phyloP scores from a whole-genome alignment of 371 early-diverging fungal genomes.

The Dentiscutata heterogama region DNA sequence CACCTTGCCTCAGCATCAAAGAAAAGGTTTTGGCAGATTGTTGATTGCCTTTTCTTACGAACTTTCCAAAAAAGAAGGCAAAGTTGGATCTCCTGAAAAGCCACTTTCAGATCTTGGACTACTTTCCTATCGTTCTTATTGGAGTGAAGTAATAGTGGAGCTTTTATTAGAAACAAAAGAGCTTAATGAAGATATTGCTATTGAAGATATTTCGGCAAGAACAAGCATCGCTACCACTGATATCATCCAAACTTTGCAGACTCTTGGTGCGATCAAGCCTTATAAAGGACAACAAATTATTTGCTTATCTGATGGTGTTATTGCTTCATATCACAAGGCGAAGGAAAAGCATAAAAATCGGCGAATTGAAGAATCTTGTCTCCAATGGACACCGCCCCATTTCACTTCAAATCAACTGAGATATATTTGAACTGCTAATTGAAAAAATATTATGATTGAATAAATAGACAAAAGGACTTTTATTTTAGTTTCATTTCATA shows the following conservation, averaged over 20 bases:
- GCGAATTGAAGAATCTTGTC: slow-evolving; percentile 80
- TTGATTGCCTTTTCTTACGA: slow-evolving; percentile 98
- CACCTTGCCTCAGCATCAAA: slow-evolving; percentile 98
- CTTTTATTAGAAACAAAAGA: slow-evolving; percentile 56
- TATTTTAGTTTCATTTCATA: too few species aligned
- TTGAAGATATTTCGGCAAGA: slow-evolving; percentile 85
- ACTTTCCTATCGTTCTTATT: slow-evolving; percentile 95
- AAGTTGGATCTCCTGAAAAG: slow-evolving; percentile 98
- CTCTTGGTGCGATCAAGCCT: slow-evolving; percentile 93
- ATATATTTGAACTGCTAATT: slow-evolving; percentile 49
- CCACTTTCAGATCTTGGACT: slow-evolving; percentile 99
- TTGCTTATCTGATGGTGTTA: slow-evolving; percentile 88
- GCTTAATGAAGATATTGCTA: slow-evolving; percentile 65
- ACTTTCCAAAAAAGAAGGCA: slow-evolving; percentile 95
- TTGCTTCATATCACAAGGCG: slow-evolving; percentile 80
- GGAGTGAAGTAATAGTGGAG: slow-evolving; percentile 89
- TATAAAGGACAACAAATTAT: slow-evolving; percentile 95
- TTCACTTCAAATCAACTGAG: slow-evolving; percentile 83
- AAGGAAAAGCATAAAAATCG: slow-evolving; percentile 75
- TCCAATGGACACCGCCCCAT: slow-evolving; percentile 85
- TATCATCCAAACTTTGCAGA: slow-evolving; percentile 94
- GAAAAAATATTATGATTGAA: too few species aligned
- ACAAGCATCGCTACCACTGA: slow-evolving; percentile 96
- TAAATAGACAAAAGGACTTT: too few species aligned
- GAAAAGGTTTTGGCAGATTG: slow-evolving; percentile 97